These are phyloP conservation scores for Auriscalpium orientale DNA, from an alignment of 768 basidiomycete species.

Conservation along the genomic window DNA sequence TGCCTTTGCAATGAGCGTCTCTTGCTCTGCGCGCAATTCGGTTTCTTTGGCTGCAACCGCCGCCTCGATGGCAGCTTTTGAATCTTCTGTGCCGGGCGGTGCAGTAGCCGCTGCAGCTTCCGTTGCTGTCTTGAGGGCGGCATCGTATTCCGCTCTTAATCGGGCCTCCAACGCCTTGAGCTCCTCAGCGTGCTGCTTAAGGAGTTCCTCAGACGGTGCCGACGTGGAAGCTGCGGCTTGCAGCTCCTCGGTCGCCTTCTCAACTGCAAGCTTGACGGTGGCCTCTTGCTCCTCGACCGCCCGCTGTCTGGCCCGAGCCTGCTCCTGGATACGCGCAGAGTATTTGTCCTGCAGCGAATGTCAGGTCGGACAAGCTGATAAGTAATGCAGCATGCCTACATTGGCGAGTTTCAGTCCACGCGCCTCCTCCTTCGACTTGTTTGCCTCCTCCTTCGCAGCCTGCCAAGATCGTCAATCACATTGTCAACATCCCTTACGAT, in stretches of 20 bases:
- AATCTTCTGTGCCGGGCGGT: conserved; percentile 17
- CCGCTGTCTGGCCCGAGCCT: conserved; percentile 46
- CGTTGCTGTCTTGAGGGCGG: conserved; percentile 42
- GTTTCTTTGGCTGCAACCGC: conserved; percentile 44
- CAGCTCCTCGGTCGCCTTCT: conserved; percentile 44
- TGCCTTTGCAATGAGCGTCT: conserved; percentile 54
- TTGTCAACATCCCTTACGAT: background rate
- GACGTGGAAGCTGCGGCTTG: conserved; percentile 21
- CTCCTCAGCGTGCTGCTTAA: conserved; percentile 53
- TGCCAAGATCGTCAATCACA: background rate
- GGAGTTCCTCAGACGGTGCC: conserved; percentile 29
- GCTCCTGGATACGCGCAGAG: conserved; percentile 33
- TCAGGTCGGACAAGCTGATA: background rate
- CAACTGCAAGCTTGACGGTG: conserved; percentile 49
- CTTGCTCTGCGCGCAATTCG: conserved; percentile 37
- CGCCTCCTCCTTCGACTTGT: conserved; percentile 17
- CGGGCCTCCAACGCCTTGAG: conserved; percentile 47
- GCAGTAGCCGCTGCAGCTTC: conserved; percentile 20
- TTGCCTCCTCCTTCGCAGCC: conserved; percentile 18
- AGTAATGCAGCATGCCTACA: conserved; percentile 6
- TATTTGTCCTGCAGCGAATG: conserved; percentile 42
- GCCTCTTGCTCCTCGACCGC: conserved; percentile 41
- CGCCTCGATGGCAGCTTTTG: conserved; percentile 41
- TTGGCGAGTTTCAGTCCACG: conserved; percentile 17
- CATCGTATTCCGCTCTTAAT: conserved; percentile 44